These are phyloP conservation scores for Fraxinus quadrangulata DNA, from an alignment of 257 asterid genomes.

Conservation along the genomic window DNA sequence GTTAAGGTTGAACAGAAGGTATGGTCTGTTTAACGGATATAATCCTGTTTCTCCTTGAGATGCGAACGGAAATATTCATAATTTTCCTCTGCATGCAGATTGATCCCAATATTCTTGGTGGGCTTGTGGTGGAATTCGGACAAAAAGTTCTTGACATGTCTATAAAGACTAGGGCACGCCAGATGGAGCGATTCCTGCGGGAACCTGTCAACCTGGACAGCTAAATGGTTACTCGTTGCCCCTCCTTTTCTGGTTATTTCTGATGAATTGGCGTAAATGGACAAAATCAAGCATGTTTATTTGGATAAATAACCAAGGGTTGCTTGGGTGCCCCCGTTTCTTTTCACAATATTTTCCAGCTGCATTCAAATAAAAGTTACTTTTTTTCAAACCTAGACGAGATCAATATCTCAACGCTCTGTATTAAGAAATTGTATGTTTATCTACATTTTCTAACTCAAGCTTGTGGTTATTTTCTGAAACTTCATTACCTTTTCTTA, in stretches of 20 bases:
- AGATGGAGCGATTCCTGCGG: constrained; percentile 97
- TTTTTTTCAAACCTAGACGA: neutral
- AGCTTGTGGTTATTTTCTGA: neutral
- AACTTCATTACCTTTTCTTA: too few species aligned
- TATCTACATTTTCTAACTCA: neutral
- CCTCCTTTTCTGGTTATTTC: constrained; percentile 6
- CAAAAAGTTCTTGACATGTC: constrained; percentile 94
- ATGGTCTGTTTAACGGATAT: constrained; percentile 6
- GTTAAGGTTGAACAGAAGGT: constrained; percentile 83
- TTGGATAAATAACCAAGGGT: neutral
- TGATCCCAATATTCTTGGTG: constrained; percentile 94
- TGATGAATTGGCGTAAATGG: neutral
- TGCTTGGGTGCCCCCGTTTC: neutral
- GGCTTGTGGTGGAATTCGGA: constrained; percentile 74
- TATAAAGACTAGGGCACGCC: constrained; percentile 85
- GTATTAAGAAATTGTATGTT: neutral
- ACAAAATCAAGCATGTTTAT: neutral
- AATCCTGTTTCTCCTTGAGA: neutral
- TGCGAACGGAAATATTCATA: neutral
- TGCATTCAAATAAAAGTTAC: constrained; percentile 26
- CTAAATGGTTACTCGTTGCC: neutral
- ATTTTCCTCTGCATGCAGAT: constrained; percentile 47
- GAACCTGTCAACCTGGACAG: constrained; percentile 62
- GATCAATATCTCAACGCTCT: neutral
- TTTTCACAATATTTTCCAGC: neutral